Percentiles rank a stretch among this genome's conserved stretches.
phyloP scores from a whole-genome alignment of 805 yeast genomes.

The Myxozyma sirexii region DNA sequence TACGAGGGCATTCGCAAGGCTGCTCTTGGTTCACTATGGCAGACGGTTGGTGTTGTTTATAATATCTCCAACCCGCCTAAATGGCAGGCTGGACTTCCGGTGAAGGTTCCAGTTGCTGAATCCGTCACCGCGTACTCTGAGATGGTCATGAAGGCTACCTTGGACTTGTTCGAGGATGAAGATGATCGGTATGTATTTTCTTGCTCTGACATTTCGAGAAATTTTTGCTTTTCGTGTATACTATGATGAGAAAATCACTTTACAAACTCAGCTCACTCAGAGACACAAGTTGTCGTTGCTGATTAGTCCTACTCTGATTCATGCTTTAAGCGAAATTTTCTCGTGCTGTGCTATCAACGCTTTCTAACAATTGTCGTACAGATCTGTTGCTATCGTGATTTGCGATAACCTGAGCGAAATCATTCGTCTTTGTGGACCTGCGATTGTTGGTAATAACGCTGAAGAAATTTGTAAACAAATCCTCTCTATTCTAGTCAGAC shows the following conservation, averaged over 20 bases:
- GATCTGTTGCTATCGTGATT: constrained; percentile 62
- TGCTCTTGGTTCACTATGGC: constrained; percentile 82
- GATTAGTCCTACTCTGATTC: constrained; percentile 21
- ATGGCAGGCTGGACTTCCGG: constrained; percentile 46
- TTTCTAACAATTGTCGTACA: background rate
- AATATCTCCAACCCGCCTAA: constrained; percentile 34
- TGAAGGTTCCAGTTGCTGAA: constrained; percentile 52
- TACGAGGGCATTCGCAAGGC: constrained; percentile 86
- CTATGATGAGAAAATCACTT: constrained; percentile 30
- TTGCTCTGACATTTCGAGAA: background rate
- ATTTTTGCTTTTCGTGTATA: background rate
- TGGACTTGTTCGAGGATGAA: constrained; percentile 70
- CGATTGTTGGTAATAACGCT: constrained; percentile 60
- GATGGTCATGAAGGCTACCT: constrained; percentile 67
- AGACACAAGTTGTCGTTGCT: constrained; percentile 36
- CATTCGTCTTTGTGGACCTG: constrained; percentile 69
- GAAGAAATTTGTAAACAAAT: constrained; percentile 72
- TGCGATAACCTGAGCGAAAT: constrained; percentile 74
- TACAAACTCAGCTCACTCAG: constrained; percentile 36
- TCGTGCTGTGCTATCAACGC: background rate
- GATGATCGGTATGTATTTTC: constrained; percentile 68
- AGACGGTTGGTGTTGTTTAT: constrained; percentile 69
- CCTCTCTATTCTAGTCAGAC: constrained; percentile 72
- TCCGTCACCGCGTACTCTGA: constrained; percentile 61
- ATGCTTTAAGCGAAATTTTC: background rate